These are phyloP conservation scores for Croton setiger DNA, from an alignment of 441 rosid species.

Conservation along the genomic window DNA sequence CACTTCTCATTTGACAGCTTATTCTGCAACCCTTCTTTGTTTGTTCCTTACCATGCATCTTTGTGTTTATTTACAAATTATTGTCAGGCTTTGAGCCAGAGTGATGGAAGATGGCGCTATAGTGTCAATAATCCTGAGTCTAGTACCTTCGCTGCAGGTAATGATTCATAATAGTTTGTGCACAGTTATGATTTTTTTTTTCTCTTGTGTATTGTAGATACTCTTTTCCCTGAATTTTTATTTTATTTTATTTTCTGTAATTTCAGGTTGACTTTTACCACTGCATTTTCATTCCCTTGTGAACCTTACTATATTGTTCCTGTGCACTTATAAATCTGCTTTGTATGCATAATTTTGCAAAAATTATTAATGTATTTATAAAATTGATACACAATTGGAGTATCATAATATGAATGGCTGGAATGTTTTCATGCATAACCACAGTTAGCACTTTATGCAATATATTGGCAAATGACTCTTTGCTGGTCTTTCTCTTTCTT, in stretches of 20 bases:
- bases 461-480: conserved; percentile 8
- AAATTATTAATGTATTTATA: neutral
- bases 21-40: neutral
- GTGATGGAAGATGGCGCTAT: conserved; percentile 95
- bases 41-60: neutral
- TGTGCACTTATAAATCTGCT: neutral
- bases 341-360: neutral
- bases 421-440: neutral
- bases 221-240: neutral
- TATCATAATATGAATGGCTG: neutral
- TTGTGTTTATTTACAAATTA: conserved; percentile 27
- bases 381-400: neutral
- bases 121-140: conserved; percentile 76
- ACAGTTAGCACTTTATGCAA: neutral
- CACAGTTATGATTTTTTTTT: neutral
- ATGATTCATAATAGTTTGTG: conserved; percentile 16
- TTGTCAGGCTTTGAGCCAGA: conserved; percentile 83
- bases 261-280: neutral
- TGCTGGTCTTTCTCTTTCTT: conserved; percentile 23
- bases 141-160: conserved; percentile 93
- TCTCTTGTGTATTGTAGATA: neutral
- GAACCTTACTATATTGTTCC: too few species aligned
- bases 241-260: neutral
- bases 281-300: neutral
- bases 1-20: neutral